phyloP scores from a whole-genome alignment of 2,329 filamentous ascomycete species.

The Teratosphaeria destructans region DNA sequence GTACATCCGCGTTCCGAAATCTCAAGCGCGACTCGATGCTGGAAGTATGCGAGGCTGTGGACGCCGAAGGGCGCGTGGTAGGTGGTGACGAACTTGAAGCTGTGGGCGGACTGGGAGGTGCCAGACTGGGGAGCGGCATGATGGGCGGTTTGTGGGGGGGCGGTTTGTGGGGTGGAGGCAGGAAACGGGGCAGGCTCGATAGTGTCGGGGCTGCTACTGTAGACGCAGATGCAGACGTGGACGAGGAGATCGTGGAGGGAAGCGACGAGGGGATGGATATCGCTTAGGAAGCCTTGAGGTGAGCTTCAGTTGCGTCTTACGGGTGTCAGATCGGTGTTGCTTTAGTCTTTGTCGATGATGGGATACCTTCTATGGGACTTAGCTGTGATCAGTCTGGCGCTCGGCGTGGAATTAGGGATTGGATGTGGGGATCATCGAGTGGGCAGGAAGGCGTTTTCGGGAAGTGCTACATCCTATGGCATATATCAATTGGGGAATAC shows the following conservation, averaged over 20 bases:
- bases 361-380: background rate
- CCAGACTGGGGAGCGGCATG: slow-evolving; percentile 33
- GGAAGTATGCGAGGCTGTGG: slow-evolving; percentile 85
- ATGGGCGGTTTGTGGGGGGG: slow-evolving; percentile 18
- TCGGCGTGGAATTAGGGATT: background rate
- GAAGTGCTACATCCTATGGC: background rate
- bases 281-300: background rate
- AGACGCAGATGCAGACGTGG: slow-evolving; percentile 30
- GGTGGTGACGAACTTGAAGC: slow-evolving; percentile 72
- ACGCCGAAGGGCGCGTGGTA: slow-evolving; percentile 83
- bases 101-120: slow-evolving; percentile 43
- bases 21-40: slow-evolving; percentile 71
- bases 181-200: slow-evolving; percentile 34
- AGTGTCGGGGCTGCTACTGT: slow-evolving; percentile 34
- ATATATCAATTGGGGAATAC: background rate
- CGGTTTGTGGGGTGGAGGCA: slow-evolving; percentile 24
- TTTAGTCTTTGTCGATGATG: background rate
- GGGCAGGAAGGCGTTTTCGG: background rate
- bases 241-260: slow-evolving; percentile 22
- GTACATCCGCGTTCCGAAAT: slow-evolving; percentile 75
- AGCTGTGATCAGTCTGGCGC: background rate
- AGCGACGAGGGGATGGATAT: slow-evolving; percentile 11
- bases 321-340: background rate
- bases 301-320: background rate
- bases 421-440: background rate